Evolutionary conservation across 2,329 filamentous ascomycete genomes (phyloP).

Genomic region (Tolypocladium amazonense): DNA sequence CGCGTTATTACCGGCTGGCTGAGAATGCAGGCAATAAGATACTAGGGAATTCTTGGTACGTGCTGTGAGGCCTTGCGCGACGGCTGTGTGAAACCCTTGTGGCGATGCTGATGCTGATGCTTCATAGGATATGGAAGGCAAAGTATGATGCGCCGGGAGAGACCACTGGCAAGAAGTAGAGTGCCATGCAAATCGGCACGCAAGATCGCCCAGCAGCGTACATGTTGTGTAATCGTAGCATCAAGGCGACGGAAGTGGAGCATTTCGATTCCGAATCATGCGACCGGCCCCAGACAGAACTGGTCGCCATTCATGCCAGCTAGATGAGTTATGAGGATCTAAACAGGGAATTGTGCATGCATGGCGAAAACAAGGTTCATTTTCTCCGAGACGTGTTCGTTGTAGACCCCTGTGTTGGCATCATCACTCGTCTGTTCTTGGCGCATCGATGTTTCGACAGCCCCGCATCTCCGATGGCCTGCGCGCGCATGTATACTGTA

Average conservation of each 20-base stretch:
- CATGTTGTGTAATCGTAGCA: too few species aligned
- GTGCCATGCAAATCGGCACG: background rate
- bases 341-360: too few species aligned
- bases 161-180: slow-evolving; percentile 28
- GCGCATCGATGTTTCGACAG: background rate
- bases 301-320: too few species aligned
- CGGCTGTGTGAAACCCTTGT: background rate
- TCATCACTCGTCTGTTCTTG: too few species aligned
- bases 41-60: slow-evolving; percentile 90
- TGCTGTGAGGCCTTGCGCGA: slow-evolving; percentile 11
- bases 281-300: too few species aligned
- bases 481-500: background rate
- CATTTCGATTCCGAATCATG: too few species aligned
- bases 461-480: background rate
- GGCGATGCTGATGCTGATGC: background rate
- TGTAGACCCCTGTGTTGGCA: too few species aligned
- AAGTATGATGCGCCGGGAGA: slow-evolving; percentile 59
- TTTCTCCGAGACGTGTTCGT: too few species aligned
- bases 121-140: slow-evolving; percentile 87
- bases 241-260: too few species aligned
- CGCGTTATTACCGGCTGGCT: slow-evolving; percentile 84
- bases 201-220: too few species aligned
- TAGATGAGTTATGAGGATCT: too few species aligned
- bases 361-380: too few species aligned
- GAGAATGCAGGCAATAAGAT: slow-evolving; percentile 84